Conservation (phyloP, 345 rosid genomes). For the Ailanthus altissimus region DNA sequence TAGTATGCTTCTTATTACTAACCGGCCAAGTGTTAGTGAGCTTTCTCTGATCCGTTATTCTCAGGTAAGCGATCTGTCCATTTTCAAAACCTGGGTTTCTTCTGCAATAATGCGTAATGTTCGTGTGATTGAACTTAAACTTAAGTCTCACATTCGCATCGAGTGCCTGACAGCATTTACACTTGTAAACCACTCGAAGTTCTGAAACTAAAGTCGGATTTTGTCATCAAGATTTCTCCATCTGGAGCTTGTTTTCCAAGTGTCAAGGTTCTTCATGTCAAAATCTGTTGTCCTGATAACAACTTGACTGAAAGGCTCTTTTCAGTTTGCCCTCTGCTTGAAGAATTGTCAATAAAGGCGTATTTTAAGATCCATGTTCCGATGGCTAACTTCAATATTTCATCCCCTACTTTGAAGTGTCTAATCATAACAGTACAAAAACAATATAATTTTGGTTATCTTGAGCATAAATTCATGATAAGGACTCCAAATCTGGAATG, state of each 20-base stretch:
- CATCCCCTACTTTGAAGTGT: background rate
- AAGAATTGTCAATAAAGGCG: background rate
- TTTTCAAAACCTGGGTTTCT: too few relatives aligned
- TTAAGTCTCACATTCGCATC: too few relatives aligned
- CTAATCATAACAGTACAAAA: background rate
- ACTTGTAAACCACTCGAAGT: conserved; percentile 1
- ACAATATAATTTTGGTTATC: background rate
- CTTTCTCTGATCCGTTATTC: too few relatives aligned
- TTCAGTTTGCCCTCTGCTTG: conserved; percentile 5
- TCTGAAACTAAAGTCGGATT: background rate
- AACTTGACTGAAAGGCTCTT: background rate
- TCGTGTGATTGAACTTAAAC: background rate
- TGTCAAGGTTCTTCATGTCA: background rate
- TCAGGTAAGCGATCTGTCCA: too few relatives aligned
- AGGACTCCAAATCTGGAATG: background rate
- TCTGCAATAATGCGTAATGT: too few relatives aligned
- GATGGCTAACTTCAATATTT: background rate
- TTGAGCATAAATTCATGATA: background rate
- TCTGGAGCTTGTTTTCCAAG: background rate
- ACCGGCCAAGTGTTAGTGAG: too few relatives aligned
- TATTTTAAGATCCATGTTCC: background rate
- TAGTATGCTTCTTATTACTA: too few relatives aligned
- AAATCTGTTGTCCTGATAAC: too few relatives aligned
- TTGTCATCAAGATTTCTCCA: background rate
- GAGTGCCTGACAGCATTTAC: background rate